Conservation (phyloP, 768 basidiomycete genomes). For the Thelephora aurantiotincta region DNA sequence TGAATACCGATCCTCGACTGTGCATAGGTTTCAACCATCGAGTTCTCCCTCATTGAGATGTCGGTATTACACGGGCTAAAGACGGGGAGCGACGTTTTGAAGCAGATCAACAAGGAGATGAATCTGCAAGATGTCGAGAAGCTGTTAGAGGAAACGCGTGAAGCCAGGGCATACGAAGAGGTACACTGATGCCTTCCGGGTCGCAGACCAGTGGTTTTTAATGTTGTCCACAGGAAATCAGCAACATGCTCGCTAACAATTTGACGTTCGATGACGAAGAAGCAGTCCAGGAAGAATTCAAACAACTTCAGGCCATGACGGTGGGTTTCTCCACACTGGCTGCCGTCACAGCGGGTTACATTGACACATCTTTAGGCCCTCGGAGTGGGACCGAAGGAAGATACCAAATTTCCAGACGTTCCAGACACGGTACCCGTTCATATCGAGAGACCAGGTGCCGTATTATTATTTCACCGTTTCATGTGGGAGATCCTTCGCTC, state of each 20-base stretch:
- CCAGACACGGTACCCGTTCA: background rate
- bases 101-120: conserved; percentile 90
- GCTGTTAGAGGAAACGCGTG: conserved; percentile 82
- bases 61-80: conserved; percentile 86
- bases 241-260: conserved; percentile 69
- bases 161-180: conserved; percentile 84
- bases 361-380: background rate
- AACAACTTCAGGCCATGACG: conserved; percentile 46
- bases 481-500: background rate
- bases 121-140: conserved; percentile 87
- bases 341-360: background rate
- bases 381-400: background rate
- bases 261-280: conserved; percentile 89
- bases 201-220: conserved; percentile 1
- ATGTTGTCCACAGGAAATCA: conserved; percentile 57
- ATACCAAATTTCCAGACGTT: background rate
- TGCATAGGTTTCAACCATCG: conserved; percentile 82
- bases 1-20: background rate
- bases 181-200: conserved; percentile 25
- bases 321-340: conserved; percentile 23
- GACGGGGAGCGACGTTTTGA: conserved; percentile 87
- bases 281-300: conserved; percentile 76
- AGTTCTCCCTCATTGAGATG: conserved; percentile 89
- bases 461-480: background rate
- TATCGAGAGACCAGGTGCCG: background rate